Percentiles rank a stretch among this genome's conserved stretches.
Conservation (phyloP, 768 basidiomycete genomes). For the Boletus patriciae region DNA sequence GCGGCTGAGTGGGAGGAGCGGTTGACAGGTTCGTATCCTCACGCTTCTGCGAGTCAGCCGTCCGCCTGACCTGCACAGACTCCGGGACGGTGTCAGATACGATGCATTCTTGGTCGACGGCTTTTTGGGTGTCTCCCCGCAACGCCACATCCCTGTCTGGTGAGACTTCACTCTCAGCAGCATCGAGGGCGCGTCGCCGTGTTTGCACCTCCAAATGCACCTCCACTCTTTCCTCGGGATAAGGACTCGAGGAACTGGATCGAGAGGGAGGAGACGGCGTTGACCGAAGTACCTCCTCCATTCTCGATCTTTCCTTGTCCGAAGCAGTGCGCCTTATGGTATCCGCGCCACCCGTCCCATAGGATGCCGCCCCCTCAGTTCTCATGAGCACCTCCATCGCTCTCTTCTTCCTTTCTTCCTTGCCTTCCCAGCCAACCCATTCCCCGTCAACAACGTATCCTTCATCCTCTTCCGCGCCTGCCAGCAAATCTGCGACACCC, state of each 20-base stretch:
- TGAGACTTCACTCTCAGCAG: background rate
- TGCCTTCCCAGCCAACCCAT: constrained; percentile 23
- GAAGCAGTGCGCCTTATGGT: constrained; percentile 16
- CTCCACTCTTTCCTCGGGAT: constrained; percentile 1
- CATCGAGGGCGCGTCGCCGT: background rate
- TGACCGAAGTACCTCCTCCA: constrained; percentile 27
- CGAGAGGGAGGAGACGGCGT: constrained; percentile 5
- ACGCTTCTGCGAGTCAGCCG: background rate
- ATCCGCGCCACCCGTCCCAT: background rate
- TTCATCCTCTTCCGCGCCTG: constrained; percentile 70
- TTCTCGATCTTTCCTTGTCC: constrained; percentile 26
- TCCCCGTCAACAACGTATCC: constrained; percentile 24
- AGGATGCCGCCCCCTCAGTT: background rate
- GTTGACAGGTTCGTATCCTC: background rate
- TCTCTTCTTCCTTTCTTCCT: constrained; percentile 16
- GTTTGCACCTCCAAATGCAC: constrained; percentile 1
- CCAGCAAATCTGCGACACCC: constrained; percentile 75
- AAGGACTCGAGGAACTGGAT: background rate
- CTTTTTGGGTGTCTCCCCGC: background rate
- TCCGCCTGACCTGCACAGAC: background rate
- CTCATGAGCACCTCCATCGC: background rate
- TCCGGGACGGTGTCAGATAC: background rate
- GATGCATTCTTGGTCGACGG: background rate
- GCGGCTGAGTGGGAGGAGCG: background rate
- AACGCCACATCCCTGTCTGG: background rate